Percentiles rank a stretch among this genome's conserved stretches.
phyloP scores from a whole-genome alignment of 805 yeast genomes.

The Wickerhamiella australiensis region DNA sequence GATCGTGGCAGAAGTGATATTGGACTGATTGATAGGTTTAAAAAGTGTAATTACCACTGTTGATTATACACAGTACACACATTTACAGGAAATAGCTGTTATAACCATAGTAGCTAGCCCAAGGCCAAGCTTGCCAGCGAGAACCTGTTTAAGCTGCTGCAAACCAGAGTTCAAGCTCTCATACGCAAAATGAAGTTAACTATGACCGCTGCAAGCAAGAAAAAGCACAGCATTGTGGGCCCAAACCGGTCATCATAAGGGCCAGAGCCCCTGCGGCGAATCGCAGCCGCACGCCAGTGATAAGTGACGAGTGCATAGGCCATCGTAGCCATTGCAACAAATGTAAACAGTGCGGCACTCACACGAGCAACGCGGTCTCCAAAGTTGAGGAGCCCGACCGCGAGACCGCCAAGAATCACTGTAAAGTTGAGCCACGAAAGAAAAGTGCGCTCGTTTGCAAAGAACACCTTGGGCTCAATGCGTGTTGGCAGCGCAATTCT shows the following conservation, averaged over 20 bases:
- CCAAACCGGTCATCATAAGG: conserved; percentile 99
- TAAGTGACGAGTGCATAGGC: conserved; percentile 86
- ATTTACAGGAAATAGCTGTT: too few species aligned
- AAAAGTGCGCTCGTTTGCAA: conserved; percentile 97
- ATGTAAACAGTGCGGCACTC: conserved; percentile 85
- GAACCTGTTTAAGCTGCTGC: too few species aligned
- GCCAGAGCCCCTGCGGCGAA: conserved; percentile 93
- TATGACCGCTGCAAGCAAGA: conserved; percentile 82
- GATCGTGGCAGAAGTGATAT: too few species aligned
- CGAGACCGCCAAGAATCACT: conserved; percentile 92
- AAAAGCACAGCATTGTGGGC: conserved; percentile 93
- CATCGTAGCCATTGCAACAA: conserved; percentile 97
- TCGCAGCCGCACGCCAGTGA: conserved; percentile 99
- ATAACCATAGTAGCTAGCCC: too few species aligned
- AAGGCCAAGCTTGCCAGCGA: background rate
- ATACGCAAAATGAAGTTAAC: conserved; percentile 83
- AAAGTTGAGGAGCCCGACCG: conserved; percentile 89
- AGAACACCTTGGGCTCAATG: conserved; percentile 97
- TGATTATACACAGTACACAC: too few species aligned
- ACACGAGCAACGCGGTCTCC: conserved; percentile 91
- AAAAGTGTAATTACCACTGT: too few species aligned
- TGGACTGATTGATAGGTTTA: too few species aligned
- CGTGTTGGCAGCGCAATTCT: conserved; percentile 96
- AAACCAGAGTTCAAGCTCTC: conserved; percentile 36
- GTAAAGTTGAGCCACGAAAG: conserved; percentile 98